Evolutionary conservation across 1,284 basidiomycete genomes (phyloP).

Genomic region (Leucoagaricus sp.): DNA sequence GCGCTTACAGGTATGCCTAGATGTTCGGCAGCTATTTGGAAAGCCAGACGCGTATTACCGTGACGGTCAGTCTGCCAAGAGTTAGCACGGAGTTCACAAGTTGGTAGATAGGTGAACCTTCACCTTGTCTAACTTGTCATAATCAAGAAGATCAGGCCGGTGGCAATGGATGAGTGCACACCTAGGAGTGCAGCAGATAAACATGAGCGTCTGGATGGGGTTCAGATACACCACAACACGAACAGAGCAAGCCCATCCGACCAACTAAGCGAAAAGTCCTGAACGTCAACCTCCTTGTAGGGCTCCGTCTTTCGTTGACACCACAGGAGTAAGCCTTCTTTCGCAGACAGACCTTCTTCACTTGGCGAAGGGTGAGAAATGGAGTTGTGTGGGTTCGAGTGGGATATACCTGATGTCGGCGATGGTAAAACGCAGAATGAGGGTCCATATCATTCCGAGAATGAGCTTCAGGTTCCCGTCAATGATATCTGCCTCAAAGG

Average conservation of each 20-base stretch:
- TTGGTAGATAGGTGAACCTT: conserved; percentile 10
- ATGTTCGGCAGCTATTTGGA: conserved; percentile 83
- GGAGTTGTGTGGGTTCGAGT: conserved; percentile 7
- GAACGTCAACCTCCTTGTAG: conserved; percentile 90
- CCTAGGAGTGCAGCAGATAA: conserved; percentile 41
- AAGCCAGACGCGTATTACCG: conserved; percentile 84
- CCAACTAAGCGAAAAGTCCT: conserved; percentile 93
- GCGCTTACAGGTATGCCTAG: conserved; percentile 83
- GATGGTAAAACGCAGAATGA: conserved; percentile 96
- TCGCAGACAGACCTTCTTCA: conserved; percentile 95
- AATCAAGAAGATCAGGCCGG: conserved; percentile 93
- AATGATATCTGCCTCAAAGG: conserved; percentile 76
- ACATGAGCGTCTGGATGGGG: conserved; percentile 2
- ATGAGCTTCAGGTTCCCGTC: conserved; percentile 98
- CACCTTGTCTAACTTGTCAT: conserved; percentile 81
- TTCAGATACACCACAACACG: conserved; percentile 34
- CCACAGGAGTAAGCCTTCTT: conserved; percentile 96
- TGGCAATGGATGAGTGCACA: conserved; percentile 97
- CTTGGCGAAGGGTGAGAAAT: conserved; percentile 41
- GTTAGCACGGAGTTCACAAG: not conserved
- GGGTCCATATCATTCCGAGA: conserved; percentile 98
- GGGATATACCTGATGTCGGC: conserved; percentile 89
- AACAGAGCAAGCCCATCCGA: conserved; percentile 94
- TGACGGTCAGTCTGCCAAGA: conserved; percentile 64
- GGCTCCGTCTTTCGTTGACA: conserved; percentile 95